A percentile compares a stretch with the other conserved stretches of the same genome.
phyloP scores from a whole-genome alignment of 2,329 filamentous ascomycete species.

The Cladophialophora chaetospira region DNA sequence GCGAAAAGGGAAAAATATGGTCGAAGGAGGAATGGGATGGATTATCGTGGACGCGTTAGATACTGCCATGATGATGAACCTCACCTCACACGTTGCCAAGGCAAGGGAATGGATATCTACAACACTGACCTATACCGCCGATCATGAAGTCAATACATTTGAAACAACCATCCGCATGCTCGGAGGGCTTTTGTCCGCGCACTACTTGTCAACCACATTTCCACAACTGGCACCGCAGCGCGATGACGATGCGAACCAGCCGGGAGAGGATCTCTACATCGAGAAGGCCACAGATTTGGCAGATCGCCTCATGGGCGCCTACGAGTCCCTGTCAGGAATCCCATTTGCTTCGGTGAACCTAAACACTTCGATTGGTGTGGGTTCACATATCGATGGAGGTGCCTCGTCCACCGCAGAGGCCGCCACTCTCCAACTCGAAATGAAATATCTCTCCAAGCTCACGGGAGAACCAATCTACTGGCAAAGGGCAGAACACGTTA shows the following conservation, averaged over 20 bases:
- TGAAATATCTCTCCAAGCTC: conserved; percentile 94
- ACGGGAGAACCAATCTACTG: conserved; percentile 92
- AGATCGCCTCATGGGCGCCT: conserved; percentile 82
- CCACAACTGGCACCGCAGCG: conserved; percentile 74
- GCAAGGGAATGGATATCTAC: conserved; percentile 87
- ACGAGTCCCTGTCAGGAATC: conserved; percentile 81
- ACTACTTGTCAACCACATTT: conserved; percentile 86
- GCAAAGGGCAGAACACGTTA: conserved; percentile 88
- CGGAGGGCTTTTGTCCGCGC: conserved; percentile 85
- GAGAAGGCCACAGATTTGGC: conserved; percentile 95
- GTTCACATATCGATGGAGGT: conserved; percentile 80
- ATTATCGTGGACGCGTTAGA: conserved; percentile 96
- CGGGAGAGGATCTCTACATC: conserved; percentile 88
- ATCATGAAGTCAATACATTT: conserved; percentile 96
- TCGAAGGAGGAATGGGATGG: conserved; percentile 87
- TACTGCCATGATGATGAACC: conserved; percentile 97
- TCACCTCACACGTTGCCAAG: conserved; percentile 79
- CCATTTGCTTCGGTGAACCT: conserved; percentile 91
- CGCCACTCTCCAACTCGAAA: conserved; percentile 87
- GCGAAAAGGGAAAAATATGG: conserved; percentile 81
- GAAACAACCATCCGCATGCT: conserved; percentile 98
- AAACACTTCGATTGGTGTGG: conserved; percentile 71
- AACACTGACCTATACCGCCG: conserved; percentile 72
- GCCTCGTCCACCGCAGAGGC: conserved; percentile 94
- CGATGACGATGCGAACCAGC: conserved; percentile 69